Evolutionary conservation across 768 basidiomycete genomes (phyloP).

Genomic region (Inosperma sp.): DNA sequence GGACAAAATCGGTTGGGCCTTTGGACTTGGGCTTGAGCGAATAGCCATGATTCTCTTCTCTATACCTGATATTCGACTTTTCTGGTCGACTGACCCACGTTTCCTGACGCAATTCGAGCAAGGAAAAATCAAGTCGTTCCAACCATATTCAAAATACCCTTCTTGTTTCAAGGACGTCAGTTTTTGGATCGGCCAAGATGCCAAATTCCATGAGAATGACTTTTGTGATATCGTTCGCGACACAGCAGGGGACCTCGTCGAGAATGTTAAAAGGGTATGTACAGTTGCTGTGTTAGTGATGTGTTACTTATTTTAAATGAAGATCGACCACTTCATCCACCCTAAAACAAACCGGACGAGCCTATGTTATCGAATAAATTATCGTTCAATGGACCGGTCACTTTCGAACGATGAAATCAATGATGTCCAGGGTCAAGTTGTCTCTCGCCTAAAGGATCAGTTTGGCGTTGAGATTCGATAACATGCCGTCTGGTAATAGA

Average conservation of each 20-base stretch:
- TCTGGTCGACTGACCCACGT: slow-evolving; percentile 89
- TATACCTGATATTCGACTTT: slow-evolving; percentile 96
- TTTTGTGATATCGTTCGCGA: slow-evolving; percentile 94
- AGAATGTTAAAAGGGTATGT: slow-evolving; percentile 80
- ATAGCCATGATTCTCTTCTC: slow-evolving; percentile 97
- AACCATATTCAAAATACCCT: slow-evolving; percentile 90
- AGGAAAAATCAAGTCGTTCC: slow-evolving; percentile 76
- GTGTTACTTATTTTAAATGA: slow-evolving; percentile 3
- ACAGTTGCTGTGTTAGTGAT: background rate
- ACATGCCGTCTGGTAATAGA: slow-evolving; percentile 1
- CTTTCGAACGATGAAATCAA: slow-evolving; percentile 89
- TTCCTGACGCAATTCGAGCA: slow-evolving; percentile 83
- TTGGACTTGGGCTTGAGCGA: slow-evolving; percentile 93
- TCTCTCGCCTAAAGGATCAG: slow-evolving; percentile 48
- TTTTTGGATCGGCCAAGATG: slow-evolving; percentile 76
- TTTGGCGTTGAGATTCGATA: slow-evolving; percentile 86
- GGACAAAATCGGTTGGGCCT: slow-evolving; percentile 94
- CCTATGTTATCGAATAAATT: slow-evolving; percentile 87
- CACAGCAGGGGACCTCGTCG: slow-evolving; percentile 86
- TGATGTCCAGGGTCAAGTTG: slow-evolving; percentile 61
- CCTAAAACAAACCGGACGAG: slow-evolving; percentile 80
- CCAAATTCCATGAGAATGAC: slow-evolving; percentile 83
- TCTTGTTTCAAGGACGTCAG: slow-evolving; percentile 91
- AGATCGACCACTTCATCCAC: slow-evolving; percentile 92
- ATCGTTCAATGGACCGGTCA: slow-evolving; percentile 95